Evolutionary conservation across 352 stramenopile species (phyloP).

Genomic region (Globisporangium nagaii): DNA sequence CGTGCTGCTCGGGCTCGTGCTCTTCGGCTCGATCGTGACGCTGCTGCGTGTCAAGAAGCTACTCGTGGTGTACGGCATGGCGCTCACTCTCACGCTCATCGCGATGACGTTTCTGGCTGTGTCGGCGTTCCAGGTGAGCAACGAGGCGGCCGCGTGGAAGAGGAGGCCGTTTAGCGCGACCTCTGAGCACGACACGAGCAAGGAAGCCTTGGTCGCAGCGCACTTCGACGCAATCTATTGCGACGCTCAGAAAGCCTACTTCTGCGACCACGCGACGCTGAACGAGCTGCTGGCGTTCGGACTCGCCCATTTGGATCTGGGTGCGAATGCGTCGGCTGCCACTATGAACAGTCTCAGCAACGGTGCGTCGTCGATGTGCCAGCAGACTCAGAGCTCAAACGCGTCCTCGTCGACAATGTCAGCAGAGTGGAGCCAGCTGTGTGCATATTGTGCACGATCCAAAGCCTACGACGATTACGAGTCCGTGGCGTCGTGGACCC

Average conservation of each 20-base stretch:
- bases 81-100: constrained; percentile 4
- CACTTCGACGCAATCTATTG: constrained; percentile 14
- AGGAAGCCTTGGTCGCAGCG: constrained; percentile 4
- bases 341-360: not conserved
- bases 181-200: not conserved
- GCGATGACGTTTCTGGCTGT: constrained; percentile 7
- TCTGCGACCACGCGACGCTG: constrained; percentile 11
- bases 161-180: not conserved
- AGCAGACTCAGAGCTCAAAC: not conserved
- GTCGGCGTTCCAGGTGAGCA: constrained; percentile 9
- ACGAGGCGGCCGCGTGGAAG: not conserved
- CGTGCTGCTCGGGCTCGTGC: constrained; percentile 3
- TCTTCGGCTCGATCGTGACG: constrained; percentile 6
- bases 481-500: not conserved
- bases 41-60: constrained; percentile 5
- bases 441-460: not conserved
- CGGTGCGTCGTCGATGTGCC: not conserved
- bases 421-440: constrained; percentile 5
- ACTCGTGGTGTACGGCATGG: constrained; percentile 7
- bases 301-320: not conserved
- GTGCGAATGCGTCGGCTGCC: not conserved
- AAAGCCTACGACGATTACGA: not conserved
- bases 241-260: constrained; percentile 5
- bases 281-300: constrained; percentile 6
- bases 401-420: too few relatives aligned